phyloP scores from a whole-genome alignment of 2,329 filamentous ascomycete genomes.

The Talaromyces atroroseus region DNA sequence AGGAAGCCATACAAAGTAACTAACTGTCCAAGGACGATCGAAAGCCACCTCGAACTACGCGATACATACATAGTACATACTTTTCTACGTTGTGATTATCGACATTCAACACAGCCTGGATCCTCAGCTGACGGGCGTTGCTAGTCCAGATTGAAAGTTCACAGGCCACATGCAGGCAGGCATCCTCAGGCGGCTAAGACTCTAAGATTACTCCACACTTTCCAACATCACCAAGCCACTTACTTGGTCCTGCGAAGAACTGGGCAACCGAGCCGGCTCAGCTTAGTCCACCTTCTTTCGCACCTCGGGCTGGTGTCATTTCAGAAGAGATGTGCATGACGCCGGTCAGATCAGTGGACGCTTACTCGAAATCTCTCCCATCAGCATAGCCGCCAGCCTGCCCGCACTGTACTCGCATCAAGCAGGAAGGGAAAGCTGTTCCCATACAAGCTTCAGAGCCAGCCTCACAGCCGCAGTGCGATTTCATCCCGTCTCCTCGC shows the following conservation, averaged over 20 bases:
- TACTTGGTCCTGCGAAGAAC: background rate
- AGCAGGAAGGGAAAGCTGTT: background rate
- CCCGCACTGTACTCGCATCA: background rate
- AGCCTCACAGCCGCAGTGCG: background rate
- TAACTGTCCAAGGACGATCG: background rate
- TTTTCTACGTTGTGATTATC: too few relatives aligned
- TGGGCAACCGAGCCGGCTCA: background rate
- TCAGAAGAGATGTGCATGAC: background rate
- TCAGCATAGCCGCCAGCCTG: background rate
- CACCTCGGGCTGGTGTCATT: background rate
- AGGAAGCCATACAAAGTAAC: background rate
- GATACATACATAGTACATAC: too few relatives aligned
- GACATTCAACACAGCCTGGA: background rate
- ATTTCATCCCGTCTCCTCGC: too few relatives aligned
- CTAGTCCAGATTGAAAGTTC: background rate
- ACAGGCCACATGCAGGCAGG: slow-evolving; percentile 1
- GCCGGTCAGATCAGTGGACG: background rate
- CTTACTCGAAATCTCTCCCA: background rate
- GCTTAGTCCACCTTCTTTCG: background rate
- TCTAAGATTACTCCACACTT: background rate
- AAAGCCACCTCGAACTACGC: background rate
- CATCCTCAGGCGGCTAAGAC: slow-evolving; percentile 3
- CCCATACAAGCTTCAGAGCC: background rate
- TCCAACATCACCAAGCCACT: slow-evolving; percentile 1
- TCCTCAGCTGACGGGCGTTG: slow-evolving; percentile 5